Conservation (phyloP, 164 flowering plant genomes). For the Sextonia rubra region DNA sequence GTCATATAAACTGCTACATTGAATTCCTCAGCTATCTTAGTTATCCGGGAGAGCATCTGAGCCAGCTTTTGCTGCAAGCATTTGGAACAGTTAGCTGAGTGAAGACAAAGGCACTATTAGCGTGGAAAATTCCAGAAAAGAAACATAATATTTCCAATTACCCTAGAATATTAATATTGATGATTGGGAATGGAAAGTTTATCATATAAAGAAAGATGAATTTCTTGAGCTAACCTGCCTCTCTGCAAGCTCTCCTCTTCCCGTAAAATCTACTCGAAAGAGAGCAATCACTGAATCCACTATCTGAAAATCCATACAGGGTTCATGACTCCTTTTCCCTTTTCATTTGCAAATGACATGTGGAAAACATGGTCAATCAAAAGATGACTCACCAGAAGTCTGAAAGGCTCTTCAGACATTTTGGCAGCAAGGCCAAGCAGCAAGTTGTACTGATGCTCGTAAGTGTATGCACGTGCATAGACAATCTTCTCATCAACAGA, state of each 20-base stretch:
- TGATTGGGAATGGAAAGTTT: background rate
- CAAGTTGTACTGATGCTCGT: slow-evolving; percentile 93
- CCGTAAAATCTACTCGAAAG: slow-evolving; percentile 94
- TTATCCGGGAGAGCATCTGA: slow-evolving; percentile 92
- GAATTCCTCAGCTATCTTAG: slow-evolving; percentile 91
- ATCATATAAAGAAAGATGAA: background rate
- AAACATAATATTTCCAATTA: no score
- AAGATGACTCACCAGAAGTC: slow-evolving; percentile 63
- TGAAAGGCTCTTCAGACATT: slow-evolving; percentile 97
- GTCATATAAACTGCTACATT: slow-evolving; percentile 98
- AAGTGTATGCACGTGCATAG: slow-evolving; percentile 96
- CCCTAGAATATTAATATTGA: no score
- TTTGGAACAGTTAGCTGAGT: background rate
- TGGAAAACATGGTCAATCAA: background rate
- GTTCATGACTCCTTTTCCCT: background rate
- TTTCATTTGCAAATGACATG: background rate
- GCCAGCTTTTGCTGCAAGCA: slow-evolving; percentile 91
- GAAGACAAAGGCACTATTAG: no score
- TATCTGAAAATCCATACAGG: slow-evolving; percentile 42
- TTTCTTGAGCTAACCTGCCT: slow-evolving; percentile 55
- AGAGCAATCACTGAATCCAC: slow-evolving; percentile 96
- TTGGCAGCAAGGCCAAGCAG: slow-evolving; percentile 95
- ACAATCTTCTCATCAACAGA: slow-evolving; percentile 49
- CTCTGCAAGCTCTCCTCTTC: slow-evolving; percentile 98
- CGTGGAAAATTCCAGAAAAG: no score